Evolutionary conservation across 345 rosid genomes (phyloP).

Genomic region (Hibiscus tridactylites): DNA sequence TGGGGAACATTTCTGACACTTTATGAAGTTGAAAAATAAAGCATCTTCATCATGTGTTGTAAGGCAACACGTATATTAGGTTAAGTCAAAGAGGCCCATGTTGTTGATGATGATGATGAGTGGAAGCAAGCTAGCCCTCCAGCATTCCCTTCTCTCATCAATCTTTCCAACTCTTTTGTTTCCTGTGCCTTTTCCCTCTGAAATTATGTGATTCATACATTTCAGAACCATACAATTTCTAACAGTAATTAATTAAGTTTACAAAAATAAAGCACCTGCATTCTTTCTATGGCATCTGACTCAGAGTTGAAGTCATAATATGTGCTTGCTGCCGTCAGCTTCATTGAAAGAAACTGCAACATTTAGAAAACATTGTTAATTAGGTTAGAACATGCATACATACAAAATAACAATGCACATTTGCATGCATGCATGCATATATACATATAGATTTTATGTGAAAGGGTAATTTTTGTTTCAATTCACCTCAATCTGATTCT

Average conservation of each 20-base stretch:
- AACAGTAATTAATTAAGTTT: background rate
- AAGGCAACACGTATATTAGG: background rate
- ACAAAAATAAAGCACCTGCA: background rate
- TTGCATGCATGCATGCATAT: background rate
- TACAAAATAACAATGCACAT: too few species aligned
- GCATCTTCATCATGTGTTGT: slow-evolving; percentile 12
- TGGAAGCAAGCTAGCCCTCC: slow-evolving; percentile 36
- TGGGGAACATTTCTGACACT: background rate
- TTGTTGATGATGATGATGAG: slow-evolving; percentile 26
- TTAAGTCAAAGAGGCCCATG: slow-evolving; percentile 22
- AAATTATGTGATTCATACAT: background rate
- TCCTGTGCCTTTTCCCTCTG: slow-evolving; percentile 60
- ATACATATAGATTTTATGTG: background rate
- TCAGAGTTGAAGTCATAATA: slow-evolving; percentile 68
- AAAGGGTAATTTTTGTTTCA: background rate
- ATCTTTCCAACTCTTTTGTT: slow-evolving; percentile 48
- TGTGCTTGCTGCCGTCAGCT: slow-evolving; percentile 71
- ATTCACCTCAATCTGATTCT: slow-evolving; percentile 77
- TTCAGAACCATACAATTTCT: background rate
- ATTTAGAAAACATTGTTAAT: background rate
- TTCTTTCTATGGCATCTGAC: slow-evolving; percentile 48
- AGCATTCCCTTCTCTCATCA: slow-evolving; percentile 38
- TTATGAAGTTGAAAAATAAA: slow-evolving; percentile 8
- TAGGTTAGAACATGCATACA: background rate
- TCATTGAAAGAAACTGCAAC: slow-evolving; percentile 88